Evolutionary conservation across 192 early-diverging fungal genomes (phyloP), one percentile per base, ranked within the genome.

Genomic region (Coemansia sp.): DNA sequence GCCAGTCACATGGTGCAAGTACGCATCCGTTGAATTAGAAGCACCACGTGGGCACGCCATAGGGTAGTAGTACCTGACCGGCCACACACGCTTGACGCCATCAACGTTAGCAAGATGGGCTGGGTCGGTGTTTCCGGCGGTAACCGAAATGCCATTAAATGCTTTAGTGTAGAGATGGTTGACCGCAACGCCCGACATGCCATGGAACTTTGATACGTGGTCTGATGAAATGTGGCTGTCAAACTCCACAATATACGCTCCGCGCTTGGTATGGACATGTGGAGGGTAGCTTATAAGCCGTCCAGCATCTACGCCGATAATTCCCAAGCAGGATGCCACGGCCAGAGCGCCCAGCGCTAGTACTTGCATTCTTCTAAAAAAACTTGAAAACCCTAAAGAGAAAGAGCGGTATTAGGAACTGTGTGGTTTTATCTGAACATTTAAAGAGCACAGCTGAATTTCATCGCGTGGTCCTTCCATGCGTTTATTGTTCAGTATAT

Each of bases 1-100:
- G 7, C 83, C 83, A 6, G 82, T 83, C 60, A 69, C 52, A 6
- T 66, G 59, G 48, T 86, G 83, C 21, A 59, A 6, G 14, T 64
- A 66, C 12, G 18, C 7, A 17, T 16, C 23, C 11, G 47, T 15
- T 17, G 47, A 49, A 16, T 15, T 32, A 6, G 26, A 32, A 32
- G 28, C 28, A 8, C 28, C 14, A 15, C 7, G 32, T 17, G 15
- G n/a, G 47, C 6, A 15, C 3, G 28, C 9, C n/a, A 31, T 55
- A 11, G 50, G 50, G 12, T 18, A 18, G 49, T 52, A 54, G 11
- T 49, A 34, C 10, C 63, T 56, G 42, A 53, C 55, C 5, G 69
- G 69, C 58, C 59, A 66, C 3, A 72, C 54, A 0, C 55, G 47
- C 55, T 62, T 72, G 34, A 72, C 51, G 26, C 58, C 62, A 2